These are phyloP conservation scores for Xylaria acuta DNA, from an alignment of 495 filamentous ascomycete species.

Conservation along the genomic window DNA sequence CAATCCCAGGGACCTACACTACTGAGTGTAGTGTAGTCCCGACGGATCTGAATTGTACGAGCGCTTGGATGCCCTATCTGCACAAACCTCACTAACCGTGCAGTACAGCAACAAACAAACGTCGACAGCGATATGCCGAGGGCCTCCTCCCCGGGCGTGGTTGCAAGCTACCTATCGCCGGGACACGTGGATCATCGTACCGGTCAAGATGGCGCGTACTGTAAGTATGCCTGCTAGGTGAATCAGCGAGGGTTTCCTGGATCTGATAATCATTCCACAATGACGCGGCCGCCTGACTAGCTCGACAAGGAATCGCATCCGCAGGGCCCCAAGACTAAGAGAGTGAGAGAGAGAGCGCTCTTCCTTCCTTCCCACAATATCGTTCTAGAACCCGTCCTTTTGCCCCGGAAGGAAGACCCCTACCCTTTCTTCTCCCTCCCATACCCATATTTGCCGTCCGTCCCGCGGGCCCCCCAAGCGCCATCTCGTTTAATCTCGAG, in stretches of 20 bases:
- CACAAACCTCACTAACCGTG: not conserved
- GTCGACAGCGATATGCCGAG: not conserved
- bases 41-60: not conserved
- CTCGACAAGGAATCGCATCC: constrained; percentile 25
- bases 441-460: constrained; percentile 22
- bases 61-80: constrained; percentile 11
- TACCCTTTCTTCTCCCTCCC: not conserved
- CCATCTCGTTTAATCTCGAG: constrained; percentile 17
- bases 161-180: not conserved
- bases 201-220: constrained; percentile 3
- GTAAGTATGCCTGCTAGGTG: constrained; percentile 13
- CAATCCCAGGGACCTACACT: not conserved
- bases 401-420: constrained; percentile 10
- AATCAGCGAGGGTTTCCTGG: constrained; percentile 14
- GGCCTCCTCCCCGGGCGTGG: not conserved
- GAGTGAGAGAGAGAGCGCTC: not conserved
- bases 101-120: not conserved
- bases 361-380: constrained; percentile 25
- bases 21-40: not conserved
- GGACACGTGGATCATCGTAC: constrained; percentile 11
- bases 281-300: constrained; percentile 25
- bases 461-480: constrained; percentile 2
- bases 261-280: constrained; percentile 27
- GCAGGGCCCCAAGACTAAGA: not conserved
- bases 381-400: constrained; percentile 21